Evolutionary conservation across 768 basidiomycete genomes (phyloP), one percentile per base, ranked within the genome.

Genomic region (Cubamyces lactineus): DNA sequence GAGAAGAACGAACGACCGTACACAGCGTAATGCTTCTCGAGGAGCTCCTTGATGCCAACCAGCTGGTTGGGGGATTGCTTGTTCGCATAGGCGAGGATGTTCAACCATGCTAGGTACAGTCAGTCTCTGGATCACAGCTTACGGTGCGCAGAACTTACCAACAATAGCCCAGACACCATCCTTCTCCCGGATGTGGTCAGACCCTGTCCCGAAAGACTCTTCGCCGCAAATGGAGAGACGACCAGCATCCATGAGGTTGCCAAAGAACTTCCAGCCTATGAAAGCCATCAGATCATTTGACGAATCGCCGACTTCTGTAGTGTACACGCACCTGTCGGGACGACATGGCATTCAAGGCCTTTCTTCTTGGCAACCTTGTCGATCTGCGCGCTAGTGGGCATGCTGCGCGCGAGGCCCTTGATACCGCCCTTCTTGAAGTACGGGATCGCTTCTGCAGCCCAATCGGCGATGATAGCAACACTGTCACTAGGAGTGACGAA

Each of bases 1-100:
- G 92, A 96, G 84, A 99, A 99, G 87, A 97, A 98, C 50, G 89
- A 94, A 62, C 97, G 93, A 46, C 97, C 97, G 75, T 99, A 98
- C 69, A 83, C 87, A 64, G 84, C 81, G 78, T 98, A 99, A 80
- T 96, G 94, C 70, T 84, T 84, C 67, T 86, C 81, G 21, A 96
- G 84, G 63, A 99, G 78, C 71, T 98, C 95, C 63, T 94, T 96
- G 78, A 99, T 97, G 12, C 92, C 92, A 53, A 91, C 79, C 26
- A 92, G 79, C 73, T 91, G 84, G 71, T 86, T 86, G 21, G 87
- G 85, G 8, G 88, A 90, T 19, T 85, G 77, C 69, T 80, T 81
- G 77, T 96, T 91, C 60, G 91, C 93, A 34, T 94, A 95, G 23
- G 91, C 94, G 70, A 98, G 81, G 75, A 99, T 98, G 74, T 97